Evolutionary conservation across 2,329 filamentous ascomycete genomes (phyloP).

Genomic region (Diaporthe aspalathi): DNA sequence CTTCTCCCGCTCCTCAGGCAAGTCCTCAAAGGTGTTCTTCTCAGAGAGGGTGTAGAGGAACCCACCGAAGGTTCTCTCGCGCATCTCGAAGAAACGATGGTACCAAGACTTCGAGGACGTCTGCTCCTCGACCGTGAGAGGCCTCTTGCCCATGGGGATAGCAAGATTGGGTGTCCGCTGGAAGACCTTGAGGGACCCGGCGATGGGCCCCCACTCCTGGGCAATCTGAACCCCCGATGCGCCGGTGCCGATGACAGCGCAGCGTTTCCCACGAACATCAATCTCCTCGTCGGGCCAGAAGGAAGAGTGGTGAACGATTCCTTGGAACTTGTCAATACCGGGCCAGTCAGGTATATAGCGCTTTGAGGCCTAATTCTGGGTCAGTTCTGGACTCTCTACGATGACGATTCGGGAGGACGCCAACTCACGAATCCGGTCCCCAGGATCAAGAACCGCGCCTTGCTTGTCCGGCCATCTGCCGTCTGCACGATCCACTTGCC

Average conservation of each 20-base stretch:
- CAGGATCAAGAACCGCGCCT: slow-evolving; percentile 63
- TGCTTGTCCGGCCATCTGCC: slow-evolving; percentile 61
- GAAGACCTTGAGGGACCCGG: slow-evolving; percentile 67
- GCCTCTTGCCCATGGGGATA: slow-evolving; percentile 67
- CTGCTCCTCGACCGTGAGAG: slow-evolving; percentile 63
- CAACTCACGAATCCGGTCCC: slow-evolving; percentile 63
- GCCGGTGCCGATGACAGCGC: slow-evolving; percentile 73
- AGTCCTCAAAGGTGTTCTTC: slow-evolving; percentile 67
- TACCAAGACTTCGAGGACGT: slow-evolving; percentile 57
- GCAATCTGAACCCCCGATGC: slow-evolving; percentile 73
- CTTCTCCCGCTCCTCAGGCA: slow-evolving; percentile 59
- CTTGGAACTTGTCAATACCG: slow-evolving; percentile 70
- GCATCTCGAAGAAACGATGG: slow-evolving; percentile 62
- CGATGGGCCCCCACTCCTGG: slow-evolving; percentile 68
- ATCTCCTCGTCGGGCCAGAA: slow-evolving; percentile 70
- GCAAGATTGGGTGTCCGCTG: slow-evolving; percentile 76
- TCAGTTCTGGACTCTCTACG: background rate
- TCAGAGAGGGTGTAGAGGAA: slow-evolving; percentile 68
- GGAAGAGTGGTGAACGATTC: slow-evolving; percentile 68
- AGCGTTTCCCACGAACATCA: slow-evolving; percentile 67
- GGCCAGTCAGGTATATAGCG: slow-evolving; percentile 71
- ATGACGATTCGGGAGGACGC: background rate
- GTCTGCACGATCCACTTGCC: slow-evolving; percentile 58
- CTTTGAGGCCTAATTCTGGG: slow-evolving; percentile 59
- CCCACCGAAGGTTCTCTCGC: slow-evolving; percentile 66